phyloP scores from a whole-genome alignment of 176 grass and related monocot species.

The Oryza glaberrima region DNA sequence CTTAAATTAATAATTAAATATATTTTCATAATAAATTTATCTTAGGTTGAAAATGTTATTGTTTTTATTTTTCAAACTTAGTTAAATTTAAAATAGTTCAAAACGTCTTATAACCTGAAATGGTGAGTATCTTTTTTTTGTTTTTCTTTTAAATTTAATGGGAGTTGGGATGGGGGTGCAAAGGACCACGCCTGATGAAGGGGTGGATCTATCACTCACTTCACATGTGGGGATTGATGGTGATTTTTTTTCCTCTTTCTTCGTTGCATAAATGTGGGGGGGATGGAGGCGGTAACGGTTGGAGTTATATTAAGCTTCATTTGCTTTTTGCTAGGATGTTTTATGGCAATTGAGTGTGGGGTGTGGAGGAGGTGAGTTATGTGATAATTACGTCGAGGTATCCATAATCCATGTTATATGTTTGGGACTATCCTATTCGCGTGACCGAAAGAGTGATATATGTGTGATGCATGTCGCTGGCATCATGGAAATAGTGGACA shows the following conservation, averaged over 20 bases:
- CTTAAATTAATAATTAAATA: no score
- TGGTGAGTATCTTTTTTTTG: neutral
- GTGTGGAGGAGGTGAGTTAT: neutral
- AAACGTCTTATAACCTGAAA: no score
- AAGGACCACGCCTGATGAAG: slow-evolving; percentile 29
- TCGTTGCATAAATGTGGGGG: slow-evolving; percentile 23
- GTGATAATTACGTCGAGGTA: neutral
- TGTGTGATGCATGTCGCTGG: neutral
- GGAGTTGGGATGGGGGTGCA: neutral
- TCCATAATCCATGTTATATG: no score
- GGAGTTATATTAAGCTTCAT: slow-evolving; percentile 11
- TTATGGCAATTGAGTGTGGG: neutral
- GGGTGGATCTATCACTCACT: neutral
- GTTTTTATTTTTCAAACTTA: no score
- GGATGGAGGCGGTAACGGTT: slow-evolving; percentile 6
- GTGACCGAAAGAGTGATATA: neutral
- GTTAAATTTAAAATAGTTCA: no score
- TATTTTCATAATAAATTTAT: no score
- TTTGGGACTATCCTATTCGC: fast-evolving
- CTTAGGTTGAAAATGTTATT: no score
- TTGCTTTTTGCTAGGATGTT: neutral
- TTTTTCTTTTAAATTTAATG: neutral
- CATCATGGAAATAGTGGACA: neutral
- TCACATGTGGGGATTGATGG: neutral
- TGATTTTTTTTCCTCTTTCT: neutral